phyloP scores from a whole-genome alignment of 345 rosid genomes.

The Salix viminalis region DNA sequence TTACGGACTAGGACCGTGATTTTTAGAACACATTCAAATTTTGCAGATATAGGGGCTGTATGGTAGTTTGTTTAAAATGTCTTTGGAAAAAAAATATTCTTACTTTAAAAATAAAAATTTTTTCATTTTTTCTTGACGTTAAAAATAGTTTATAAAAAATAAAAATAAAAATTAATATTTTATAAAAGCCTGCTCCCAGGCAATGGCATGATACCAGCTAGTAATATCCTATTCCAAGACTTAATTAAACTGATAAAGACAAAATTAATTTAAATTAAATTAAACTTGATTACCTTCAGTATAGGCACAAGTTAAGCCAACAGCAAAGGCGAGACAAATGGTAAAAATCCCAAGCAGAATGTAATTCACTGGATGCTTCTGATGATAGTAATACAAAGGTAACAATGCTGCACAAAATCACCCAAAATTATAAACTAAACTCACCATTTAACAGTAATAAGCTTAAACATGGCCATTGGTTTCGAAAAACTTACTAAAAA shows the following conservation, averaged over 20 bases:
- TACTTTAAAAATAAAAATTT: no score
- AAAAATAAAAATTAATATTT: no score
- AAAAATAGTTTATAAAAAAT: no score
- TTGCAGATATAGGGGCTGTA: neutral
- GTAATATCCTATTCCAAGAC: neutral
- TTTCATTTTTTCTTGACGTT: no score
- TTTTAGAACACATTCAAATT: neutral
- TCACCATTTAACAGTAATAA: neutral
- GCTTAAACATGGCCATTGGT: neutral
- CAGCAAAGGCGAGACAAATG: constrained; percentile 56
- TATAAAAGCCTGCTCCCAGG: no score
- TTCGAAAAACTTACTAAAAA: constrained; percentile 42
- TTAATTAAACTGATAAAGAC: neutral
- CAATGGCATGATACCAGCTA: no score
- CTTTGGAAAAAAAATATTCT: no score
- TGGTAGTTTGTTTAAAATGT: no score
- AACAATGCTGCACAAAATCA: constrained; percentile 52
- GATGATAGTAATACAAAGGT: constrained; percentile 77
- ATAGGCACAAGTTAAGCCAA: constrained; percentile 88
- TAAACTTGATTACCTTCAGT: constrained; percentile 46
- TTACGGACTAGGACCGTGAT: neutral
- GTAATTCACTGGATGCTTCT: constrained; percentile 86
- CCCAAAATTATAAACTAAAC: neutral
- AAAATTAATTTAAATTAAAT: neutral
- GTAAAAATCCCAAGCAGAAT: constrained; percentile 76